Percentiles rank a stretch among this genome's conserved stretches.
These are phyloP conservation scores for Colletotrichum lentis DNA, from an alignment of 2,329 filamentous ascomycete species.

Conservation along the genomic window DNA sequence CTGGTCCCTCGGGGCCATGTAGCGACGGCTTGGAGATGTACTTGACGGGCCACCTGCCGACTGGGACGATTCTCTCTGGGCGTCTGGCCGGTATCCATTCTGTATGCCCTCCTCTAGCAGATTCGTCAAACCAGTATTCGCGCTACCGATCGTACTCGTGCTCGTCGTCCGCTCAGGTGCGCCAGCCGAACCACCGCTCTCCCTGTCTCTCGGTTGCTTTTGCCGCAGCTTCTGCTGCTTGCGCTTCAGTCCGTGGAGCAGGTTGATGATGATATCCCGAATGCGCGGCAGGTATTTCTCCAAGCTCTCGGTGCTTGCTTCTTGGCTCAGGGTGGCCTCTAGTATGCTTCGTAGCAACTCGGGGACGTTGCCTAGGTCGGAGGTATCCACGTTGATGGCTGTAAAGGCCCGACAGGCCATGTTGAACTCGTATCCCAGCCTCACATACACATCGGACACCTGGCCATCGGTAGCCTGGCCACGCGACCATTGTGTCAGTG, in stretches of 20 bases:
- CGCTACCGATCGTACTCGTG: conserved; percentile 66
- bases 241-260: conserved; percentile 93
- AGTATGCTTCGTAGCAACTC: conserved; percentile 89
- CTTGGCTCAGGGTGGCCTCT: conserved; percentile 94
- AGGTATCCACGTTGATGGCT: conserved; percentile 94
- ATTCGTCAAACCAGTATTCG: conserved; percentile 64
- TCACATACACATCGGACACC: conserved; percentile 97
- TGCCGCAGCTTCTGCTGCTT: conserved; percentile 89
- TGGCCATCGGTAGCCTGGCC: conserved; percentile 90
- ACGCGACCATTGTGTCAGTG: conserved; percentile 96
- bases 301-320: conserved; percentile 90
- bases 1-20: conserved; percentile 59
- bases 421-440: conserved; percentile 98
- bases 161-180: conserved; percentile 63
- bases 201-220: conserved; percentile 66
- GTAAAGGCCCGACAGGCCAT: conserved; percentile 97
- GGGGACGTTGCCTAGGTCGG: conserved; percentile 92
- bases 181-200: conserved; percentile 52
- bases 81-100: conserved; percentile 57
- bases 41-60: conserved; percentile 41
- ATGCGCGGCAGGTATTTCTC: conserved; percentile 94
- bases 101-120: conserved; percentile 68
- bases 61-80: conserved; percentile 39
- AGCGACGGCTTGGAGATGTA: conserved; percentile 58
- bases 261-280: conserved; percentile 97